Evolutionary conservation across 805 yeast genomes (phyloP).

Genomic region (Dipodascopsis tothii): DNA sequence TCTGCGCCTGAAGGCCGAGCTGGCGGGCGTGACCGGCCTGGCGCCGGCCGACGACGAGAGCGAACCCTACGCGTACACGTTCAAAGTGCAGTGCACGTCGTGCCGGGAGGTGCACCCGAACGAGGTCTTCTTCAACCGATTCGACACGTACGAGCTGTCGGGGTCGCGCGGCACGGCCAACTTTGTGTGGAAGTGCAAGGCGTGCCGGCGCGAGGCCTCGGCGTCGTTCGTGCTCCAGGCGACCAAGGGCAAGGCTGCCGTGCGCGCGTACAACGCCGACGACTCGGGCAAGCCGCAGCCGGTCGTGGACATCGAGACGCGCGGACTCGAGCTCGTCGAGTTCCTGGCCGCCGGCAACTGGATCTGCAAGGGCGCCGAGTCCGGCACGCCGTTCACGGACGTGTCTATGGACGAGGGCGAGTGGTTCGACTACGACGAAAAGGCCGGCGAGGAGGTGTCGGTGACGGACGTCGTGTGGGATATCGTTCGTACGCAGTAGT

Average conservation of each 20-base stretch:
- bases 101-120: slow-evolving; percentile 76
- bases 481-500: slow-evolving; percentile 32
- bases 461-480: slow-evolving; percentile 68
- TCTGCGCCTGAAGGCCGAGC: slow-evolving; percentile 35
- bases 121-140: slow-evolving; percentile 17
- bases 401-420: slow-evolving; percentile 73
- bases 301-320: slow-evolving; percentile 66
- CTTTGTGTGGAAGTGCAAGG: slow-evolving; percentile 67
- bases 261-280: slow-evolving; percentile 34
- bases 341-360: slow-evolving; percentile 65
- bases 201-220: slow-evolving; percentile 42
- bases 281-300: slow-evolving; percentile 38
- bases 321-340: slow-evolving; percentile 70
- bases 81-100: slow-evolving; percentile 53
- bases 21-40: slow-evolving; percentile 49
- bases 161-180: slow-evolving; percentile 80
- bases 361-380: slow-evolving; percentile 46
- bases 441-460: slow-evolving; percentile 69
- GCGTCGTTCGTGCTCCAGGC: slow-evolving; percentile 16
- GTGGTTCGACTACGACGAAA: slow-evolving; percentile 94
- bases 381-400: slow-evolving; percentile 48
- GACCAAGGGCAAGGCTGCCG: slow-evolving; percentile 25
- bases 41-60: slow-evolving; percentile 53
- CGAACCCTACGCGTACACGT: slow-evolving; percentile 66
- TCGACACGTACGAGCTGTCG: slow-evolving; percentile 34